Evolutionary conservation across 495 filamentous ascomycete genomes (phyloP).

Genomic region (Tuber microsphaerosporum): DNA sequence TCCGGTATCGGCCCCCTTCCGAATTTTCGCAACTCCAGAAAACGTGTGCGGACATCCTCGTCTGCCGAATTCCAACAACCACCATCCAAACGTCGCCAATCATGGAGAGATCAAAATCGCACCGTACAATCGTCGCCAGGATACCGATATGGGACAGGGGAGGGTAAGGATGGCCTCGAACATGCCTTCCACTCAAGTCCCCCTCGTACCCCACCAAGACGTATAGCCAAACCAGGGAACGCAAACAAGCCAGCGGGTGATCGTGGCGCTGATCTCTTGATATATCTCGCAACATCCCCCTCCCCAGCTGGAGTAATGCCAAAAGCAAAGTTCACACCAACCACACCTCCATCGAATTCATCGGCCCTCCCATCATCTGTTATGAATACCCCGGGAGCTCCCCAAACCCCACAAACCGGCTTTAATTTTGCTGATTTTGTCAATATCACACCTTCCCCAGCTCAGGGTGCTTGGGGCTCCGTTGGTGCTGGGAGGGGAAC

Average conservation of each 20-base stretch:
- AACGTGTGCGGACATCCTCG: conserved; percentile 35
- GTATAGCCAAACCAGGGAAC: conserved; percentile 28
- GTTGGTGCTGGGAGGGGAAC: conserved; percentile 53
- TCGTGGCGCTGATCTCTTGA: conserved; percentile 81
- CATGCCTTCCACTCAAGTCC: conserved; percentile 42
- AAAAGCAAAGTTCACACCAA: conserved; percentile 47
- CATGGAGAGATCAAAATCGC: conserved; percentile 34
- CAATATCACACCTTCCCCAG: conserved; percentile 91
- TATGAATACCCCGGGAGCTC: conserved; percentile 69
- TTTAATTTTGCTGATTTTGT: conserved; percentile 97
- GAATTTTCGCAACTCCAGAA: conserved; percentile 35
- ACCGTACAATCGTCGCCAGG: conserved; percentile 40
- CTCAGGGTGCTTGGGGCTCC: conserved; percentile 69
- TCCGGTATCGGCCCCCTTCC: conserved; percentile 38
- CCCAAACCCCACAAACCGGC: conserved; percentile 50
- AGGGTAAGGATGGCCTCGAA: conserved; percentile 35
- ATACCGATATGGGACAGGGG: conserved; percentile 37
- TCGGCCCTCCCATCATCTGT: conserved; percentile 74
- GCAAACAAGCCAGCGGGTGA: conserved; percentile 51
- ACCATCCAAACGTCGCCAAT: conserved; percentile 38
- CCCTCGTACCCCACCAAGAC: conserved; percentile 42
- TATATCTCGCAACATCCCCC: conserved; percentile 88
- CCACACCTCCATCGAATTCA: conserved; percentile 68
- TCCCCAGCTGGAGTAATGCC: conserved; percentile 57
- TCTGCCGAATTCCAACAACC: conserved; percentile 33